Percentiles rank a stretch among this genome's conserved stretches.
phyloP scores from a whole-genome alignment of 2,329 filamentous ascomycete genomes.

The Sordariomycetes sp. region DNA sequence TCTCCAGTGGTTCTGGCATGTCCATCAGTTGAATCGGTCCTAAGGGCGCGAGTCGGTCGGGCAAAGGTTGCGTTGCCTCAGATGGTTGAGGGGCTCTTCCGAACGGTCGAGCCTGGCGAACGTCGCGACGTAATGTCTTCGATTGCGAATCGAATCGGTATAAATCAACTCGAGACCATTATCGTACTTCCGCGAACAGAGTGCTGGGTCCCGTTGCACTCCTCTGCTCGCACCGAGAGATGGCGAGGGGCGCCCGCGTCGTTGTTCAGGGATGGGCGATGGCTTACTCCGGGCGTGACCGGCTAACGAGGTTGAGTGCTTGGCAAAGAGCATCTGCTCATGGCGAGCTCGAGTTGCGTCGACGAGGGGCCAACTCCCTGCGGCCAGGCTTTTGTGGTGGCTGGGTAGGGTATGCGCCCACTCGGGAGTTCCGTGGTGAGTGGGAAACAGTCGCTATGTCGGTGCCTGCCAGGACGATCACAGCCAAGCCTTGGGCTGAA shows the following conservation, averaged over 20 bases:
- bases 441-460: not conserved
- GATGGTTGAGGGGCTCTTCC: constrained; percentile 1
- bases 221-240: not conserved
- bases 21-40: constrained; percentile 1
- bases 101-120: not conserved
- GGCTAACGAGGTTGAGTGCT: not conserved
- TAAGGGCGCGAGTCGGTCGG: constrained; percentile 3
- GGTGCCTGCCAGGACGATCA: not conserved
- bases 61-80: constrained; percentile 5
- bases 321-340: not conserved
- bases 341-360: not conserved
- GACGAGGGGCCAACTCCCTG: not conserved
- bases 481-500: not conserved
- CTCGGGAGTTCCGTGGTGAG: not conserved
- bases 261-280: not conserved
- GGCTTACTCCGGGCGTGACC: not conserved
- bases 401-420: not conserved
- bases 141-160: not conserved
- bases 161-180: not conserved
- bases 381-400: not conserved
- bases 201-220: not conserved
- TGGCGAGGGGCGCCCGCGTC: not conserved
- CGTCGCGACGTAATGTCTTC: not conserved
- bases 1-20: not conserved
- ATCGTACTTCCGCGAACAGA: not conserved